Evolutionary conservation across 2,329 filamentous ascomycete genomes (phyloP).

Genomic region (Talaromyces sp.): DNA sequence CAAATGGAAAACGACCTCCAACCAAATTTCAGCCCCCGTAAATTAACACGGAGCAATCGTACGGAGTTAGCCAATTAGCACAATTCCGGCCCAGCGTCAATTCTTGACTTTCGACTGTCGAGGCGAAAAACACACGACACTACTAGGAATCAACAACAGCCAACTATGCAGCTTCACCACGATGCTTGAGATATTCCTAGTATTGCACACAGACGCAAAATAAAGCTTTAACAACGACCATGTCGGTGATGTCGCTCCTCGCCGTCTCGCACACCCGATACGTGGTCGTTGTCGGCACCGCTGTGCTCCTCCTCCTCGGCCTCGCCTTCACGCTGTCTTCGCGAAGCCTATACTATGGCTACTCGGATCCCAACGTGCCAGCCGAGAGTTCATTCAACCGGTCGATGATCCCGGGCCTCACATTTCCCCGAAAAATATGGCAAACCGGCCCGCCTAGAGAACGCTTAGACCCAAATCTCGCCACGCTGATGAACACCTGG

Average conservation of each 20-base stretch:
- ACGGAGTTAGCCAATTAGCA: too few species aligned
- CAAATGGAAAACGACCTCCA: neutral
- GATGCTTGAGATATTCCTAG: neutral
- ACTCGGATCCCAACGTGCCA: neutral
- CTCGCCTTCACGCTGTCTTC: neutral
- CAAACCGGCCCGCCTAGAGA: neutral
- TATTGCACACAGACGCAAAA: neutral
- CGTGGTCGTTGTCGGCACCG: neutral
- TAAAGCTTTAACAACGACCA: neutral
- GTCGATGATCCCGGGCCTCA: neutral
- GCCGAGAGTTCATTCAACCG: neutral
- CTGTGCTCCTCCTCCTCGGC: neutral
- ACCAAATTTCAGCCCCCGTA: neutral
- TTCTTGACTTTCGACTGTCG: neutral
- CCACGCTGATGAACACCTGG: neutral
- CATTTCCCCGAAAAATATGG: neutral
- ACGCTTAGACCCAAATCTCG: neutral
- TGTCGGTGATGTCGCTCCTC: neutral
- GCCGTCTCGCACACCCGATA: neutral
- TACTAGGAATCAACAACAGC: neutral
- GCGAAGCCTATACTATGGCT: neutral
- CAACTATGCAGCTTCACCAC: neutral
- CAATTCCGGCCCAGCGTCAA: neutral
- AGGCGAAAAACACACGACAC: neutral
- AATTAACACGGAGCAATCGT: neutral